Evolutionary conservation across 371 early-diverging fungal species (phyloP).

Genomic region (Syncephalis plumigaleata): DNA sequence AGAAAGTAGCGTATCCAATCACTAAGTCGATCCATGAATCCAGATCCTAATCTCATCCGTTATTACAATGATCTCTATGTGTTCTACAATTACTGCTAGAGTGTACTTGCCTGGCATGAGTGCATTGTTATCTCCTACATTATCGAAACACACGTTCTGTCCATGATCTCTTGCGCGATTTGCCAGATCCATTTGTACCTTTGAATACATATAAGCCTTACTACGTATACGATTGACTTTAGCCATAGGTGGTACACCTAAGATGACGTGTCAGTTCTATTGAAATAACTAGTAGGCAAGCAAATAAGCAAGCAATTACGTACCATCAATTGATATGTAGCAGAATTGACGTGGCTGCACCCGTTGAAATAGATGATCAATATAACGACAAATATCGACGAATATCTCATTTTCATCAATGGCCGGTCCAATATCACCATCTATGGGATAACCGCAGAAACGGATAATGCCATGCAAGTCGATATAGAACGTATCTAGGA

Average conservation of each 20-base stretch:
- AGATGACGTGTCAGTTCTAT: conserved; percentile 23
- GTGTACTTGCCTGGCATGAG: too few relatives aligned
- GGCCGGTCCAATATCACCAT: conserved; percentile 65
- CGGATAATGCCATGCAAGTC: conserved; percentile 99
- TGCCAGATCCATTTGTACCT: conserved; percentile 41
- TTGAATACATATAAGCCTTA: conserved; percentile 86
- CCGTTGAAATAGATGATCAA: conserved; percentile 83
- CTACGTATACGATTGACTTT: conserved; percentile 98
- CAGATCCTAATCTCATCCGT: conserved; percentile 57
- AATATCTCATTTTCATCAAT: conserved; percentile 86
- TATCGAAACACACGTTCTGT: not conserved
- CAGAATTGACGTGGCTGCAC: conserved; percentile 86
- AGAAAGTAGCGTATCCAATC: conserved; percentile 77
- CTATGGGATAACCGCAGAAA: conserved; percentile 88
- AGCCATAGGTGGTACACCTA: conserved; percentile 99
- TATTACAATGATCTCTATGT: not conserved
- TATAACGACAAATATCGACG: conserved; percentile 78
- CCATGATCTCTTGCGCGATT: conserved; percentile 17
- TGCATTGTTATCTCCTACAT: too few relatives aligned
- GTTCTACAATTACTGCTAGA: not conserved
- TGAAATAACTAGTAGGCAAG: not conserved
- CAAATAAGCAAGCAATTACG: conserved; percentile 1
- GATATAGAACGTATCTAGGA: conserved; percentile 87
- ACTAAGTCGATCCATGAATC: conserved; percentile 91
- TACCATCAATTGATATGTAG: conserved; percentile 73